Percentiles rank a stretch among this genome's conserved stretches.
phyloP scores from a whole-genome alignment of 2,329 filamentous ascomycete species.

The Fusarium marasasianum region DNA sequence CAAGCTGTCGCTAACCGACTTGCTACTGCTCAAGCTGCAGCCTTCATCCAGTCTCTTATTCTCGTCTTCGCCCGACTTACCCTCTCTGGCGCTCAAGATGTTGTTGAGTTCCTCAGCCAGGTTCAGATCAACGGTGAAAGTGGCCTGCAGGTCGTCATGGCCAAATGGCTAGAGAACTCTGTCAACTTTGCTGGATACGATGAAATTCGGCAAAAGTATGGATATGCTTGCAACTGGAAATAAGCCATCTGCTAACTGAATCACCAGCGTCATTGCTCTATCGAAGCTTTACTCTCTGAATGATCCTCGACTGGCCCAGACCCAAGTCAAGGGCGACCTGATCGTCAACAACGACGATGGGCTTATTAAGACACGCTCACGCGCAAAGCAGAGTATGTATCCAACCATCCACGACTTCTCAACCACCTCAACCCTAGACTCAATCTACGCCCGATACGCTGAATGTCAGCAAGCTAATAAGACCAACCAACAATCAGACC shows the following conservation, averaged over 20 bases:
- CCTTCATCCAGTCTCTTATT: constrained; percentile 95
- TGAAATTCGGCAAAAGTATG: constrained; percentile 94
- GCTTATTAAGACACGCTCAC: constrained; percentile 92
- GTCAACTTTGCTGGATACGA: constrained; percentile 98
- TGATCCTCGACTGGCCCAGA: constrained; percentile 80
- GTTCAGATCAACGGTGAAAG: constrained; percentile 82
- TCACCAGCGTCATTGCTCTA: constrained; percentile 82
- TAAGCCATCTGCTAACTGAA: constrained; percentile 43
- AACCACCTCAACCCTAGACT: constrained; percentile 24
- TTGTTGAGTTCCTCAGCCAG: constrained; percentile 89
- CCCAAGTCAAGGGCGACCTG: constrained; percentile 90
- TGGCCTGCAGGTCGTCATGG: constrained; percentile 87
- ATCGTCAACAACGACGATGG: constrained; percentile 78
- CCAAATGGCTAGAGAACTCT: constrained; percentile 97
- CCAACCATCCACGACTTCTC: constrained; percentile 27
- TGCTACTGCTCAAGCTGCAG: constrained; percentile 81
- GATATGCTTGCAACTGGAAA: constrained; percentile 17
- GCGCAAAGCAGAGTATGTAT: constrained; percentile 78
- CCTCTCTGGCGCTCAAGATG: constrained; percentile 84
- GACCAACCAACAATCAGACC: constrained; percentile 62
- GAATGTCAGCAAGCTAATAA: constrained; percentile 42
- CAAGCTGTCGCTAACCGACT: constrained; percentile 88
- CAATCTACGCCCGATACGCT: constrained; percentile 33
- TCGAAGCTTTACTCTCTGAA: constrained; percentile 91
- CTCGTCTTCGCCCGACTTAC: constrained; percentile 93